Conservation (phyloP, 2,329 filamentous ascomycete genomes). For the Thielaviopsis euricoi region DNA sequence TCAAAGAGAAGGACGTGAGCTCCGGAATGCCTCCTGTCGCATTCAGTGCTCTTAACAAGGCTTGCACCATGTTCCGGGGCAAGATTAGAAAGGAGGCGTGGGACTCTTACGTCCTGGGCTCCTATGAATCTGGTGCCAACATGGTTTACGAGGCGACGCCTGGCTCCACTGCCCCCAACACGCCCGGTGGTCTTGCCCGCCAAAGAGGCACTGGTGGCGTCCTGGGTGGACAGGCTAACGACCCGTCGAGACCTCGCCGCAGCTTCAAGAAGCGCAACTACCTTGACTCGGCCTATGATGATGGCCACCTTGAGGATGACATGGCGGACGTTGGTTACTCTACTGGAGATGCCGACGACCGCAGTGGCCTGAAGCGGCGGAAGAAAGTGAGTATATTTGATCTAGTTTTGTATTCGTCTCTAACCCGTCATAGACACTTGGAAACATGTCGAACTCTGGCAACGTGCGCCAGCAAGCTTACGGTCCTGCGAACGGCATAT, state of each 20-base stretch:
- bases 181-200: constrained; percentile 4
- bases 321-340: constrained; percentile 47
- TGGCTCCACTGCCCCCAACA: constrained; percentile 3
- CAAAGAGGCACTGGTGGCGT: neutral
- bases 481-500: constrained; percentile 41
- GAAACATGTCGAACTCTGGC: constrained; percentile 25
- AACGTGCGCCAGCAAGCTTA: constrained; percentile 35
- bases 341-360: constrained; percentile 53
- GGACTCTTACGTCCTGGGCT: constrained; percentile 13
- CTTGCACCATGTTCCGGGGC: constrained; percentile 41
- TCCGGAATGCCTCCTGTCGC: constrained; percentile 33
- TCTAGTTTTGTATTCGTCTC: constrained; percentile 19
- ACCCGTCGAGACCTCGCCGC: constrained; percentile 42
- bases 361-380: constrained; percentile 39
- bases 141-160: constrained; percentile 2
- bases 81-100: constrained; percentile 13
- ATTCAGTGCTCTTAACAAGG: constrained; percentile 28
- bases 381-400: constrained; percentile 38
- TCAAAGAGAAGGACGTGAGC: constrained; percentile 37
- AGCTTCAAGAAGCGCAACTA: constrained; percentile 59
- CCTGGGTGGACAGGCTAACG: constrained; percentile 13
- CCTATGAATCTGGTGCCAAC: constrained; percentile 2
- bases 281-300: constrained; percentile 56
- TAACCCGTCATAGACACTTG: constrained; percentile 31
- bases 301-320: constrained; percentile 55